phyloP scores from a whole-genome alignment of 257 asterid genomes.

The Orobanche coerulescens region DNA sequence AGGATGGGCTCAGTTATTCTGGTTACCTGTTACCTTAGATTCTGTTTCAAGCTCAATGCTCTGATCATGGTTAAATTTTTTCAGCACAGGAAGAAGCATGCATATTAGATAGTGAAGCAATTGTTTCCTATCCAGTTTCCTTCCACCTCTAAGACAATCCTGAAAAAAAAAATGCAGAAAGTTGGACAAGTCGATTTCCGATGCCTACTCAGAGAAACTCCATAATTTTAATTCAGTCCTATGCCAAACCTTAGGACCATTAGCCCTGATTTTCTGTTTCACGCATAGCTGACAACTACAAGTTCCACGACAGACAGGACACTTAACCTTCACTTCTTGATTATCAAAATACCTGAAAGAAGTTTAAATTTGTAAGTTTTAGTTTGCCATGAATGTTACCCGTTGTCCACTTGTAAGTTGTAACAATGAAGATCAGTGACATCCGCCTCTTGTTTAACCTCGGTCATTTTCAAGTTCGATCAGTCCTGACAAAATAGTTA shows the following conservation, averaged over 20 bases:
- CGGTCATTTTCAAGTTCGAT: background rate
- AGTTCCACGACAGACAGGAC: slow-evolving; percentile 73
- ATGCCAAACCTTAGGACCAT: slow-evolving; percentile 53
- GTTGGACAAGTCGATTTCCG: slow-evolving; percentile 24
- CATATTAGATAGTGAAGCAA: slow-evolving; percentile 62
- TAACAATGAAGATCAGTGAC: background rate
- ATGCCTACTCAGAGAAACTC: slow-evolving; percentile 1
- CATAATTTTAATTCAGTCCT: slow-evolving; percentile 11
- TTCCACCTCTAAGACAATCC: slow-evolving; percentile 50
- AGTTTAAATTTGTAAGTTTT: slow-evolving; percentile 19
- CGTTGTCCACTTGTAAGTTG: background rate
- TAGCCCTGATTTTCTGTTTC: slow-evolving; percentile 35
- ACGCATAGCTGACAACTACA: slow-evolving; percentile 73
- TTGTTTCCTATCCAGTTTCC: slow-evolving; percentile 43
- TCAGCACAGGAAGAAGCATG: slow-evolving; percentile 77
- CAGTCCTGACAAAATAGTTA: background rate
- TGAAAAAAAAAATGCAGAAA: slow-evolving; percentile 30
- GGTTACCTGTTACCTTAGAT: slow-evolving; percentile 60
- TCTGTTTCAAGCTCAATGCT: slow-evolving; percentile 59
- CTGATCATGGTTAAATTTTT: slow-evolving; percentile 60
- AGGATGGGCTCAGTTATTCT: slow-evolving; percentile 6
- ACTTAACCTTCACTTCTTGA: slow-evolving; percentile 61
- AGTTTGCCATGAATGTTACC: slow-evolving; percentile 11
- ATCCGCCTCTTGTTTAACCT: background rate
- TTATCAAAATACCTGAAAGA: slow-evolving; percentile 50